phyloP scores from a whole-genome alignment of 495 filamentous ascomycete genomes.

The Trichoderma gamsii region DNA sequence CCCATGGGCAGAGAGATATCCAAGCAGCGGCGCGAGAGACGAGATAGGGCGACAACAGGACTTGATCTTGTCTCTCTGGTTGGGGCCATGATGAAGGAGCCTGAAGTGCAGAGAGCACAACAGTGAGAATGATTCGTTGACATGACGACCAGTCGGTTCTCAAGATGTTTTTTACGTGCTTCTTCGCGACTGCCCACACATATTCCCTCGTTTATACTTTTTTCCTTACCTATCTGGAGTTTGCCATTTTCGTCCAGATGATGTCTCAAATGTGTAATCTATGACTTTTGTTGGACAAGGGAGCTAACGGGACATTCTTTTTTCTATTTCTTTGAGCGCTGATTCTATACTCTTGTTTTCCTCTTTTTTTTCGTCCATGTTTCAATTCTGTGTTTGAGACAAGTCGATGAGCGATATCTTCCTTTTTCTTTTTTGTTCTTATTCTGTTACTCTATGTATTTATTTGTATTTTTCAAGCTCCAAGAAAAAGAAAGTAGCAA shows the following conservation, averaged over 20 bases:
- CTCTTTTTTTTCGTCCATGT: background rate
- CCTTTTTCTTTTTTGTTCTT: background rate
- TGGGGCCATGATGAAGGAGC: background rate
- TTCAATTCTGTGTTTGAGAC: background rate
- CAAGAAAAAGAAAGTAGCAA: background rate
- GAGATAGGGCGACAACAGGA: background rate
- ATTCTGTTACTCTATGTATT: background rate
- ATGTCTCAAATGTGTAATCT: conserved; percentile 10
- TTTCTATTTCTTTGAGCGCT: background rate
- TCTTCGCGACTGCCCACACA: background rate
- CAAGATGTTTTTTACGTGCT: background rate
- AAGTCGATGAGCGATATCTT: background rate
- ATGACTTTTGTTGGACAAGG: background rate
- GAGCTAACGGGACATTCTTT: background rate
- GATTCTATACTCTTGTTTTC: background rate
- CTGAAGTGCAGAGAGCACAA: background rate
- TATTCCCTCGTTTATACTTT: background rate
- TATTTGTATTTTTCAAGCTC: background rate
- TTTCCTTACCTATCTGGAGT: background rate
- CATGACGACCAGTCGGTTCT: background rate
- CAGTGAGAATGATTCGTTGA: background rate
- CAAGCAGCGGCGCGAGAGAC: background rate
- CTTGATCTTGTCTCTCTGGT: conserved; percentile 6
- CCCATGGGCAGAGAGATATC: background rate
- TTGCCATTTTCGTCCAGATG: background rate